phyloP scores from a whole-genome alignment of 2,329 filamentous ascomycete genomes.

The Monilinia fructigena region DNA sequence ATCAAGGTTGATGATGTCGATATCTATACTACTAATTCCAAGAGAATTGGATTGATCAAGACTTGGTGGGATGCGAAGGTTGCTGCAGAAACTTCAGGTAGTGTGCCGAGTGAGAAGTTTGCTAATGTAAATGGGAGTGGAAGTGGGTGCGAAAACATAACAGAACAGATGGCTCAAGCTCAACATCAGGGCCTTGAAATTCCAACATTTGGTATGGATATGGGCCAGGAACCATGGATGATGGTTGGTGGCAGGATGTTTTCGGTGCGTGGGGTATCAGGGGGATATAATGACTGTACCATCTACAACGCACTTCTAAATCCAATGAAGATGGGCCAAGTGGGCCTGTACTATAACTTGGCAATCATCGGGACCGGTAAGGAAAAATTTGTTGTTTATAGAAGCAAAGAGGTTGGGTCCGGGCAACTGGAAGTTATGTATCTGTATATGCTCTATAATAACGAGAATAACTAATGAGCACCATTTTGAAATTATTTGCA shows the following conservation, averaged over 20 bases:
- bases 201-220: background rate
- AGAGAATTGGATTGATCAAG: conserved; percentile 9
- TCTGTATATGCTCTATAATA: no score
- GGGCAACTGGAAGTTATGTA: no score
- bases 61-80: conserved; percentile 20
- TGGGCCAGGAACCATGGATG: conserved; percentile 2
- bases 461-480: no score
- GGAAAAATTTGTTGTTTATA: no score
- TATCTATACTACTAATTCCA: conserved; percentile 1
- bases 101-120: background rate
- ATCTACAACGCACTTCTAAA: background rate
- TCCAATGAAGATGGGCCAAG: no score
- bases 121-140: background rate
- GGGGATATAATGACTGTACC: background rate
- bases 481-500: no score
- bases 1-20: background rate
- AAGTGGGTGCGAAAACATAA: background rate
- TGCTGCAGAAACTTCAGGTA: conserved; percentile 1
- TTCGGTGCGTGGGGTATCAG: background rate
- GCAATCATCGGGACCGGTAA: no score
- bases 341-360: no score
- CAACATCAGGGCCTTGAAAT: background rate
- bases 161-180: background rate
- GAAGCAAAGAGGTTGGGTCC: no score
- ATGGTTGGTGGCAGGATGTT: conserved; percentile 20